Percentiles rank a stretch among this genome's conserved stretches.
phyloP scores from a whole-genome alignment of 2,329 filamentous ascomycete genomes.

The Alternaria brassicicola region DNA sequence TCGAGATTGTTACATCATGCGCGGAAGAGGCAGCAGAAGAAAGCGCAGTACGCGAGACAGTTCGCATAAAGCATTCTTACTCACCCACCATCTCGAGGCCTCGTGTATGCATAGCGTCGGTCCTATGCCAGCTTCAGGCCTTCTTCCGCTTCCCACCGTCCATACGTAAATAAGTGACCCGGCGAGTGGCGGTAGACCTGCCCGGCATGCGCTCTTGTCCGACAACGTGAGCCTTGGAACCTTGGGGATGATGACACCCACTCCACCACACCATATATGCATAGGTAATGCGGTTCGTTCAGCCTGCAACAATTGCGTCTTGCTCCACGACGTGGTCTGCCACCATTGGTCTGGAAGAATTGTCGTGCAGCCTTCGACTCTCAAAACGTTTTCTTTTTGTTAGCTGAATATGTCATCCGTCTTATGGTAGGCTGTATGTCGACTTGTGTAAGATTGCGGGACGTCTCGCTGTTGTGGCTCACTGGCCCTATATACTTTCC shows the following conservation, averaged over 20 bases:
- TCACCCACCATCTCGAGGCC: neutral
- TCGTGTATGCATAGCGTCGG: neutral
- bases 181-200: slow-evolving; percentile 3
- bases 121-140: slow-evolving; percentile 7
- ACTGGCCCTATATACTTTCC: neutral
- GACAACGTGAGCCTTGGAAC: neutral
- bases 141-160: neutral
- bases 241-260: slow-evolving; percentile 2
- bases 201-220: slow-evolving; percentile 15
- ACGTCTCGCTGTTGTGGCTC: slow-evolving; percentile 3
- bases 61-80: slow-evolving; percentile 8
- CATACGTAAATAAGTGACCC: neutral
- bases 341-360: slow-evolving; percentile 3
- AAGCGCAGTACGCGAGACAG: neutral
- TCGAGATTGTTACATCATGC: neutral
- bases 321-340: slow-evolving; percentile 8
- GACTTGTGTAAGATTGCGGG: slow-evolving; percentile 5
- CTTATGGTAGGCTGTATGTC: neutral
- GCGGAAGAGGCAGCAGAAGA: neutral
- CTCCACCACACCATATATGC: neutral
- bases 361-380: neutral
- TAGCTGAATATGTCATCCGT: neutral
- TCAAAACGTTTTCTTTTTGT: neutral
- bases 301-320: slow-evolving; percentile 1
- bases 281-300: slow-evolving; percentile 1